Conservation (phyloP, 2,329 filamentous ascomycete genomes). For the Diplodia scrobiculata region DNA sequence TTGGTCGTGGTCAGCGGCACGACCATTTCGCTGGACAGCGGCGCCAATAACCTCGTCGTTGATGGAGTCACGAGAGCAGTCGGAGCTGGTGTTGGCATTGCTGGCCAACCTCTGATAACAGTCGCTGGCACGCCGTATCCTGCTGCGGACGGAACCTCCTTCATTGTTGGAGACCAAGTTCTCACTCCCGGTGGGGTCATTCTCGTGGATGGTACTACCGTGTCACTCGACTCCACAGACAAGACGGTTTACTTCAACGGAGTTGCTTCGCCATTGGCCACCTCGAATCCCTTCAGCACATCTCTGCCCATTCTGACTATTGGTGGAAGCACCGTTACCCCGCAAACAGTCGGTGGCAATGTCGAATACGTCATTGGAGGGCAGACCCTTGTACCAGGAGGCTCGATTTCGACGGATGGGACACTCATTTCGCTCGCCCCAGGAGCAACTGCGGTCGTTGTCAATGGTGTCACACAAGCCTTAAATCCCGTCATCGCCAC, state of each 20-base stretch:
- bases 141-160: conserved; percentile 27
- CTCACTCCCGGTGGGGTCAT: conserved; percentile 38
- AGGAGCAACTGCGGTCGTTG: conserved; percentile 36
- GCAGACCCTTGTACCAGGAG: conserved; percentile 35
- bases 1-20: conserved; percentile 33
- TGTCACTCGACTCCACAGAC: conserved; percentile 30
- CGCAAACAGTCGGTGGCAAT: not conserved
- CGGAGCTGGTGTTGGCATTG: not conserved
- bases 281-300: conserved; percentile 27
- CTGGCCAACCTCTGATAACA: conserved; percentile 14
- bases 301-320: conserved; percentile 35
- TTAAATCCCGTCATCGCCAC: conserved; percentile 31
- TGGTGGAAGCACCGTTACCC: conserved; percentile 15
- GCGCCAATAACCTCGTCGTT: conserved; percentile 34
- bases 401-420: conserved; percentile 32
- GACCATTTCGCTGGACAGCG: conserved; percentile 34
- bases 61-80: conserved; percentile 34
- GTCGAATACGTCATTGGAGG: conserved; percentile 27
- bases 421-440: conserved; percentile 35
- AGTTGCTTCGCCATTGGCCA: conserved; percentile 24
- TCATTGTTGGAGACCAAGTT: conserved; percentile 33
- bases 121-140: conserved; percentile 32
- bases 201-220: conserved; percentile 30
- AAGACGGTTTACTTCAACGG: conserved; percentile 30
- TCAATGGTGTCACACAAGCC: conserved; percentile 38